Evolutionary conservation across 2,329 filamentous ascomycete genomes (phyloP).

Genomic region (Aspergillus pseudoglaucus): DNA sequence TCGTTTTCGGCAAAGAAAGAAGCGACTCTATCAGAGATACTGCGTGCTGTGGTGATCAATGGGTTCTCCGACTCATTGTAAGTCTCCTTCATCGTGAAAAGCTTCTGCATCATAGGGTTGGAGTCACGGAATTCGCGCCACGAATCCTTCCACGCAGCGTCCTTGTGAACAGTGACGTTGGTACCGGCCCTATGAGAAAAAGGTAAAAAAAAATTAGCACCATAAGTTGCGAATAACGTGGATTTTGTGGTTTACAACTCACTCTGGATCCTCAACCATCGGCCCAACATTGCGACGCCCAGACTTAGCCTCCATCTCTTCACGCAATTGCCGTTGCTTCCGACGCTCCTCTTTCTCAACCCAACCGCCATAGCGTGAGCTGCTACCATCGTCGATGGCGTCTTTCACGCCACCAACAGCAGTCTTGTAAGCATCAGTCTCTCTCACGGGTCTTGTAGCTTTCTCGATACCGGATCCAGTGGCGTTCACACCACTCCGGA

Average conservation of each 20-base stretch:
- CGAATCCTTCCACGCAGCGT: conserved; percentile 95
- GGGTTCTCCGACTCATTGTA: conserved; percentile 98
- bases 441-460: conserved; percentile 85
- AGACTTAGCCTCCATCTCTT: conserved; percentile 54
- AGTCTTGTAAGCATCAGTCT: conserved; percentile 87
- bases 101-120: conserved; percentile 77
- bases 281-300: conserved; percentile 51
- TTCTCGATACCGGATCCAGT: conserved; percentile 87
- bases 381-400: conserved; percentile 94
- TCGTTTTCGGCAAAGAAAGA: conserved; percentile 99
- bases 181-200: conserved; percentile 67
- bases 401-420: conserved; percentile 67
- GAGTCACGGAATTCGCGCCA: conserved; percentile 93
- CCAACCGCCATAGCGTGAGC: conserved; percentile 93
- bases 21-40: conserved; percentile 85
- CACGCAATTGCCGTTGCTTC: conserved; percentile 67
- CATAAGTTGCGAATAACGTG: conserved; percentile 2
- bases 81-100: conserved; percentile 77
- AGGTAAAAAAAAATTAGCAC: conserved; percentile 17
- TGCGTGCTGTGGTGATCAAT: conserved; percentile 82
- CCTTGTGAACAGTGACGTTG: conserved; percentile 92
- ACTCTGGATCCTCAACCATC: conserved; percentile 81
- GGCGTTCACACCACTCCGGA: conserved; percentile 75
- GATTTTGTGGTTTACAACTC: conserved; percentile 36
- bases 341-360: conserved; percentile 90